phyloP scores from a whole-genome alignment of 495 filamentous ascomycete genomes.

The Penicillium malachiteum region DNA sequence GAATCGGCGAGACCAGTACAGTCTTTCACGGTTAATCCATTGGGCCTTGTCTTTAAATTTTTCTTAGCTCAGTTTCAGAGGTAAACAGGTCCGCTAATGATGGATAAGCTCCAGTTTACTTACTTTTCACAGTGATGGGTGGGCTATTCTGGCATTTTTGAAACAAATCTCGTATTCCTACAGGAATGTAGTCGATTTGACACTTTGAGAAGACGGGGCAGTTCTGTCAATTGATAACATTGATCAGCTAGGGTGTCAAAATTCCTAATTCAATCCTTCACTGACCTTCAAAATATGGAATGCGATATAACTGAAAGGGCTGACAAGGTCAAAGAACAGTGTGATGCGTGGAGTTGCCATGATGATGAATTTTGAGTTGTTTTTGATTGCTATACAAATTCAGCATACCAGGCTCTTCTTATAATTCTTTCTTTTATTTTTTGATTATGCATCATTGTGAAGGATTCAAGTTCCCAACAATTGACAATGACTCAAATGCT shows the following conservation, averaged over 20 bases:
- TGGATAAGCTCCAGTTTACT: background rate
- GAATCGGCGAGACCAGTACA: conserved; percentile 22
- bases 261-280: background rate
- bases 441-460: conserved; percentile 17
- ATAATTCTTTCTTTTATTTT: conserved; percentile 4
- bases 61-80: background rate
- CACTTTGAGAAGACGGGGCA: conserved; percentile 19
- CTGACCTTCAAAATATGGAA: conserved; percentile 18
- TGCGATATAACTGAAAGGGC: conserved; percentile 23
- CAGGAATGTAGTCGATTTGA: conserved; percentile 18
- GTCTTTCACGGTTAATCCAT: conserved; percentile 19
- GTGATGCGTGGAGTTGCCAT: conserved; percentile 16
- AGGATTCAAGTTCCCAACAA: background rate
- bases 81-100: background rate
- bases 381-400: background rate
- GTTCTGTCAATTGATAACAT: too few relatives aligned
- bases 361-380: background rate
- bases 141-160: conserved; percentile 17
- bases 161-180: conserved; percentile 13
- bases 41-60: conserved; percentile 15
- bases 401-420: background rate
- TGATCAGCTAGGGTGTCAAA: background rate
- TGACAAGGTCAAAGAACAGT: conserved; percentile 24
- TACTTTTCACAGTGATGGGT: conserved; percentile 20
- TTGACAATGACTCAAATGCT: background rate